Percentiles rank a stretch among this genome's conserved stretches.
phyloP scores from a whole-genome alignment of 805 yeast species.

The Suhomyces xylopsoci region DNA sequence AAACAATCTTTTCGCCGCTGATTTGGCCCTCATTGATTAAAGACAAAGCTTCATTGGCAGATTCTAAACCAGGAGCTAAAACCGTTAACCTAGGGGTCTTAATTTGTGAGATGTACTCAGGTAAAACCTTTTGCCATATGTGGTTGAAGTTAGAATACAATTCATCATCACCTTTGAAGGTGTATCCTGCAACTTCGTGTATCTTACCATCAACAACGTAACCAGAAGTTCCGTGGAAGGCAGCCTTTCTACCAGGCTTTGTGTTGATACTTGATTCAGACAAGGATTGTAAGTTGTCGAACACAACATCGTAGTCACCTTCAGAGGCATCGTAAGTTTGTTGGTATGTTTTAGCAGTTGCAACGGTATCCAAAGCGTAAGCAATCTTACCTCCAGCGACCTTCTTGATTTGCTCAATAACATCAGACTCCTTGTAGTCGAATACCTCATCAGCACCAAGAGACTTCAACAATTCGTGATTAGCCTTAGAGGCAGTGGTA shows the following conservation, averaged over 20 bases:
- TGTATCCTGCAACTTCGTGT: background rate
- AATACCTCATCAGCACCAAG: constrained; percentile 27
- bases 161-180: background rate
- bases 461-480: constrained; percentile 8
- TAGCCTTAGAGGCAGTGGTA: constrained; percentile 8
- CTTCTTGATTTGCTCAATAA: constrained; percentile 19
- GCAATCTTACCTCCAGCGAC: constrained; percentile 16
- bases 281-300: constrained; percentile 7
- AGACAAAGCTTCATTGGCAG: constrained; percentile 33
- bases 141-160: constrained; percentile 1
- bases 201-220: constrained; percentile 8
- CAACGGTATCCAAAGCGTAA: constrained; percentile 28
- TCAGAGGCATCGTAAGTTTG: constrained; percentile 25
- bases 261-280: background rate
- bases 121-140: constrained; percentile 5
- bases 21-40: constrained; percentile 32
- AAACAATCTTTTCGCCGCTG: constrained; percentile 44
- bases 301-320: constrained; percentile 15
- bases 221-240: constrained; percentile 2
- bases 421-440: constrained; percentile 28
- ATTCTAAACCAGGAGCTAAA: constrained; percentile 7
- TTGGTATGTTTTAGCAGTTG: constrained; percentile 21
- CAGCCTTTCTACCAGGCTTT: constrained; percentile 4
- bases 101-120: constrained; percentile 2
- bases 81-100: constrained; percentile 7